These are phyloP conservation scores for Coleophoma cylindrospora DNA, from an alignment of 2,329 filamentous ascomycete genomes.

Conservation along the genomic window DNA sequence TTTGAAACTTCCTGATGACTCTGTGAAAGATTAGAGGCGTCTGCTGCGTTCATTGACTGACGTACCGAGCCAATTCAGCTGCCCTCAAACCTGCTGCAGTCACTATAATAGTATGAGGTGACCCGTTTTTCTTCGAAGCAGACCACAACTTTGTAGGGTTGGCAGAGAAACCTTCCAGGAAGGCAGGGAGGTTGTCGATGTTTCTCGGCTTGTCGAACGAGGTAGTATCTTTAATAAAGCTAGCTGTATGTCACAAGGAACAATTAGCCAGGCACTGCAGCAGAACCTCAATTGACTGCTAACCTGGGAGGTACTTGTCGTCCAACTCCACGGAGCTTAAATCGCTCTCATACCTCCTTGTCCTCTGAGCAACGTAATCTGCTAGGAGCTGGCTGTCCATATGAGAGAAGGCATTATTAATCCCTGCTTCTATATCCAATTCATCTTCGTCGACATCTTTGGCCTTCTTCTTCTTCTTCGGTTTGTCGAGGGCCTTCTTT, in stretches of 20 bases:
- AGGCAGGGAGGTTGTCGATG: conserved; percentile 70
- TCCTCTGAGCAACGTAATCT: conserved; percentile 78
- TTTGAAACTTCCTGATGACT: conserved; percentile 71
- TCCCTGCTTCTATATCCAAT: conserved; percentile 62
- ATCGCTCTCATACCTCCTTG: conserved; percentile 72
- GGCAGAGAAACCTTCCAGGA: conserved; percentile 63
- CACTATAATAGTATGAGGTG: conserved; percentile 86
- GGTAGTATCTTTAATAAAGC: conserved; percentile 74
- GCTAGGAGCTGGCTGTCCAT: conserved; percentile 83
- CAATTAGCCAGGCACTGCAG: background rate
- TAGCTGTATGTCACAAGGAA: conserved; percentile 42
- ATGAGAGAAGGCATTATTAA: conserved; percentile 75
- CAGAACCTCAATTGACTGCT: background rate
- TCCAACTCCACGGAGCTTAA: conserved; percentile 79
- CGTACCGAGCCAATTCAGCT: conserved; percentile 72
- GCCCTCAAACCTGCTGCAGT: conserved; percentile 79
- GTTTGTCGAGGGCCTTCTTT: conserved; percentile 35
- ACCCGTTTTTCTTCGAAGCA: conserved; percentile 63
- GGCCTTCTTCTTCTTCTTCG: conserved; percentile 43
- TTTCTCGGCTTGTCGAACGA: conserved; percentile 63
- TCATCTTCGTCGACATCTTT: conserved; percentile 50
- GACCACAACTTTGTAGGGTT: conserved; percentile 53
- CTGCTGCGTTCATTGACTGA: no score
- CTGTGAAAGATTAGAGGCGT: conserved; percentile 31
- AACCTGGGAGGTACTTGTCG: conserved; percentile 75